Evolutionary conservation across 495 filamentous ascomycete species (phyloP), one percentile per base, ranked within the genome.

Genomic region (Xylaria telfairii): DNA sequence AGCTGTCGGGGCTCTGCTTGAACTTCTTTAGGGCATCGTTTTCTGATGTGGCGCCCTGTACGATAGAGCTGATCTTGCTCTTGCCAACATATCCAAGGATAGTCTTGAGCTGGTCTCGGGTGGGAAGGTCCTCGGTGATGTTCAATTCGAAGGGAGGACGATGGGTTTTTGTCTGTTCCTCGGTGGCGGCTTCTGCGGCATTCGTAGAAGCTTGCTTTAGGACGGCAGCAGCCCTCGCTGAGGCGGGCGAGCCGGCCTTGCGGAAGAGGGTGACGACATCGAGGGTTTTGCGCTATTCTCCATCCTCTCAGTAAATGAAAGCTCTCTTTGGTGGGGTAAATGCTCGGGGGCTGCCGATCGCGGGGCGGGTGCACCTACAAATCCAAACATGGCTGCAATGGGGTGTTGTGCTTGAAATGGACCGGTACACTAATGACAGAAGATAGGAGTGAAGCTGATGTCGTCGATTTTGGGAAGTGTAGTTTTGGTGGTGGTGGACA

Each of bases 231-330:
- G 89, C 88, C 53, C 89, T 88, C 17, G 85, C 84, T 3, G 93
- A 97, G 72, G 89, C 80, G 3, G 89, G 83, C 21, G 86, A 81
- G 49, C 81, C 82, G 30, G 95, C 88, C 73, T 90, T 89, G 87
- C 98, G 95, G 88, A 98, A 99, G 84, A 99, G 91, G 68, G 94
- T 97, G 75, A 99, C 90, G 71, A 97, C 90, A 85, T 98, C 93
- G 81, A 93, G 87, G 72, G 91, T 86, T 88, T 94, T 95, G 81
- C 87, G 86, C 92, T 95, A 75, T 47, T 68, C 24, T 41, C 62
- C 15, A 39, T 3, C 6, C 46, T 72, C 53, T 37, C 34, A 37
- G 8, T 4, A 37, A 37, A 37, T 37, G 8, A n/a, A n/a, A n/a
- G 46, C 3, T 42, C 34, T 39, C 15, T 6, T n/a, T 39, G 26